Evolutionary conservation across 148 eudicot genomes (phyloP).

Genomic region (Rhododendron vialii): DNA sequence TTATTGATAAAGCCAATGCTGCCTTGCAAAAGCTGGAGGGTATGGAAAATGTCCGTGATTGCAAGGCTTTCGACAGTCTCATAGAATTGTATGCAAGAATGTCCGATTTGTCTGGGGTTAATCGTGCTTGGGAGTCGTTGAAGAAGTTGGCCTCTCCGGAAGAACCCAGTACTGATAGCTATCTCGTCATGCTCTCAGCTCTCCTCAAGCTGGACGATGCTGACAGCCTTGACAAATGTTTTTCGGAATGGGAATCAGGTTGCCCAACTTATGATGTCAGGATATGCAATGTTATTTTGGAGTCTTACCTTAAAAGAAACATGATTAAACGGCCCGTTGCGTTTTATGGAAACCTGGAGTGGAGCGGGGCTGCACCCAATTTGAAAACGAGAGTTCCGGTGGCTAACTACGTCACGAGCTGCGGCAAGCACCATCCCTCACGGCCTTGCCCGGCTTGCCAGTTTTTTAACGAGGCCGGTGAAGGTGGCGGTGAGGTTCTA

Average conservation of each 20-base stretch:
- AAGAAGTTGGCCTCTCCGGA: conserved; percentile 25
- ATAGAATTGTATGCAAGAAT: conserved; percentile 24
- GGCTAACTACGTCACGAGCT: too few species aligned
- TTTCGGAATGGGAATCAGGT: conserved; percentile 44
- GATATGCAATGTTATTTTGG: too few species aligned
- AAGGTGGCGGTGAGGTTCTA: conserved; percentile 25
- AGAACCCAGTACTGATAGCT: conserved; percentile 29
- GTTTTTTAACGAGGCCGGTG: conserved; percentile 4
- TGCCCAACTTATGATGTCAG: conserved; percentile 26
- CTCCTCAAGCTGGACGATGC: conserved; percentile 33
- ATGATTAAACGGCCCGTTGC: conserved; percentile 36
- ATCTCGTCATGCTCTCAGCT: conserved; percentile 42
- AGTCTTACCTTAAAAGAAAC: too few species aligned
- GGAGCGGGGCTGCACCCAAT: too few species aligned
- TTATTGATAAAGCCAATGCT: conserved; percentile 28
- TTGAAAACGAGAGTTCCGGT: too few species aligned
- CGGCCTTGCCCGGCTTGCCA: too few species aligned
- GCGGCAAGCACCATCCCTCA: too few species aligned
- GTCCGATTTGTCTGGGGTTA: conserved; percentile 31
- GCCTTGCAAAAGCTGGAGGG: conserved; percentile 32
- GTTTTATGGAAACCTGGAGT: conserved; percentile 8
- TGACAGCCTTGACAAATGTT: conserved; percentile 35
- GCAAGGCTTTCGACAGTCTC: conserved; percentile 29
- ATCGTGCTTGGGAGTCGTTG: conserved; percentile 42
- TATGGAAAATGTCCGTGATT: conserved; percentile 11